Conservation (phyloP, 306 rosid genomes). For the Carpinus fangiana region DNA sequence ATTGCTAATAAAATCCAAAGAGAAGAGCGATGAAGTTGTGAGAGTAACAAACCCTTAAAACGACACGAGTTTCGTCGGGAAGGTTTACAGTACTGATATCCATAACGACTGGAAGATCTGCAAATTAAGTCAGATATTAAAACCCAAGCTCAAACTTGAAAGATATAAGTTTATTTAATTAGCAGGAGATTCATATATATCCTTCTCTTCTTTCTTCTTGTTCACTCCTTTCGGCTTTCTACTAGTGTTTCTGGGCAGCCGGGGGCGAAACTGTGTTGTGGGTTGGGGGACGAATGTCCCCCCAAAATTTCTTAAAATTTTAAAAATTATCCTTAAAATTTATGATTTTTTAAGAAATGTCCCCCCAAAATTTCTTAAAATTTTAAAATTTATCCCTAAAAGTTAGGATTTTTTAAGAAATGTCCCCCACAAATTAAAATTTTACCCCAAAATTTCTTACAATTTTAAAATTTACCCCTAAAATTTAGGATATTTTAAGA, state of each 20-base stretch:
- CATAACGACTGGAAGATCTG: slow-evolving; percentile 90
- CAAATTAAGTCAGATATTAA: slow-evolving; percentile 21
- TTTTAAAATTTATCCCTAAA: too few relatives aligned
- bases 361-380: too few relatives aligned
- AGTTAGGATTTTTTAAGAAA: too few relatives aligned
- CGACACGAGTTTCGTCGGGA: slow-evolving; percentile 66
- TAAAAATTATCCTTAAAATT: too few relatives aligned
- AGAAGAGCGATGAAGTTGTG: background rate
- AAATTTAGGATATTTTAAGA: too few relatives aligned
- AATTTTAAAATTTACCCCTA: too few relatives aligned
- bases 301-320: too few relatives aligned
- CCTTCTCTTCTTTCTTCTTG: slow-evolving; percentile 95
- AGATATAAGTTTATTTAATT: background rate
- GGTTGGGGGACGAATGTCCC: too few relatives aligned
- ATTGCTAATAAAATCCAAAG: background rate
- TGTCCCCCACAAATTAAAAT: too few relatives aligned
- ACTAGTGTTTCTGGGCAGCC: slow-evolving; percentile 84
- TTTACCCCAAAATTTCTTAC: too few relatives aligned
- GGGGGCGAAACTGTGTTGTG: too few relatives aligned
- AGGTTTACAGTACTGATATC: slow-evolving; percentile 86
- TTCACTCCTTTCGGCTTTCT: slow-evolving; percentile 85
- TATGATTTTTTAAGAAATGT: too few relatives aligned
- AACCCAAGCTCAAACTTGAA: background rate
- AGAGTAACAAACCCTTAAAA: slow-evolving; percentile 63
- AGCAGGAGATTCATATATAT: slow-evolving; percentile 26